A percentile compares a stretch with the other conserved stretches of the same genome.
These are phyloP conservation scores for Apiotrichum porosum DNA, from an alignment of 1,284 basidiomycete species.

Conservation along the genomic window DNA sequence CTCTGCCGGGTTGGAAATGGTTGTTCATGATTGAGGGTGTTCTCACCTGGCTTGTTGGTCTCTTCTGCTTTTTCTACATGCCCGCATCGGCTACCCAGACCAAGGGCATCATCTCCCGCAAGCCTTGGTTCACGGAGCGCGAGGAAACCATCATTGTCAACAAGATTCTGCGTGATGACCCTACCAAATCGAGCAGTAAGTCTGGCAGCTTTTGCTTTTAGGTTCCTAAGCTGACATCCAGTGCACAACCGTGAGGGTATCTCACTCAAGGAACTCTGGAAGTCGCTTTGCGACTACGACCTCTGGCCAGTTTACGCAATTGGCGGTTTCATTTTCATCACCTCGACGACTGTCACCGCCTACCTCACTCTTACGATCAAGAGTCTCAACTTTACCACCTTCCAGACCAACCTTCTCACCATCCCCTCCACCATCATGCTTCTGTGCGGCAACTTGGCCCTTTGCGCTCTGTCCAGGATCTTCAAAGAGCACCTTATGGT, in stretches of 20 bases:
- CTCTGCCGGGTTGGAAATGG: slow-evolving; percentile 37
- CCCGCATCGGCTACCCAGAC: slow-evolving; percentile 21
- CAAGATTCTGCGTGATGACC: slow-evolving; percentile 50
- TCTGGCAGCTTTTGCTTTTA: too few species aligned
- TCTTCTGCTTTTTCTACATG: slow-evolving; percentile 36
- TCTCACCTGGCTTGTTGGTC: slow-evolving; percentile 36
- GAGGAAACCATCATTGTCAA: slow-evolving; percentile 51
- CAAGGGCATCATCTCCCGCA: slow-evolving; percentile 14
- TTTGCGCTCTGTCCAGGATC: slow-evolving; percentile 28
- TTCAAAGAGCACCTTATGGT: slow-evolving; percentile 25
- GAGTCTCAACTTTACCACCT: slow-evolving; percentile 37
- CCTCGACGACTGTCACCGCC: slow-evolving; percentile 29
- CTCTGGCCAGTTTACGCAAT: slow-evolving; percentile 49
- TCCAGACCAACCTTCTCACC: slow-evolving; percentile 46
- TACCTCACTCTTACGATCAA: slow-evolving; percentile 27
- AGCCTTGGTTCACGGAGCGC: slow-evolving; percentile 51
- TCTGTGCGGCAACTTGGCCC: slow-evolving; percentile 34
- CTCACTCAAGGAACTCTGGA: slow-evolving; percentile 23
- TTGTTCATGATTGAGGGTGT: slow-evolving; percentile 36
- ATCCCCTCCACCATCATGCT: slow-evolving; percentile 37
- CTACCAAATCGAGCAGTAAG: slow-evolving; percentile 33
- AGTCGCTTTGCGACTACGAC: slow-evolving; percentile 44
- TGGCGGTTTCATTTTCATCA: slow-evolving; percentile 17
- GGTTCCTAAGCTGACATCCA: not conserved
- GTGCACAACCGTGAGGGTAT: slow-evolving; percentile 52